Percentiles rank a stretch among this genome's conserved stretches.
phyloP scores from a whole-genome alignment of 345 rosid genomes.

The Hirschfeldia incana region DNA sequence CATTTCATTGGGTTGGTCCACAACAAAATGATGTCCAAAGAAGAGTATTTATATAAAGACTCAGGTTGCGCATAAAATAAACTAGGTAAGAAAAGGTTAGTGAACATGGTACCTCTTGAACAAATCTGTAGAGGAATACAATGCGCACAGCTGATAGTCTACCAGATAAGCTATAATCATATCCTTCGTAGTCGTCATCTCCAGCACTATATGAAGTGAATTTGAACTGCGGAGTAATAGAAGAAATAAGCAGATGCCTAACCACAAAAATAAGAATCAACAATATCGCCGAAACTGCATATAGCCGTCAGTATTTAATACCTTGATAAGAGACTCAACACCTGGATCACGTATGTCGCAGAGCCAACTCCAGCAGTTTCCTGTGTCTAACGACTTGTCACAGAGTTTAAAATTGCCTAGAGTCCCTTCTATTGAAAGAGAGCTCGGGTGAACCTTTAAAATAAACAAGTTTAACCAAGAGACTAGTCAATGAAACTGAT shows the following conservation, averaged over 20 bases:
- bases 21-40: conserved; percentile 24
- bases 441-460: conserved; percentile 83
- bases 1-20: conserved; percentile 25
- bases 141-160: conserved; percentile 94
- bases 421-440: conserved; percentile 87
- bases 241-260: conserved; percentile 19
- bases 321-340: conserved; percentile 92
- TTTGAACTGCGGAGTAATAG: conserved; percentile 68
- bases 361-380: conserved; percentile 87
- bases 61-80: not conserved
- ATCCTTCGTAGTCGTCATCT: conserved; percentile 97
- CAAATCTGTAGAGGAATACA: conserved; percentile 90
- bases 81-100: conserved; percentile 23
- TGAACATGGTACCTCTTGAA: conserved; percentile 74
- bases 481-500: conserved; percentile 10
- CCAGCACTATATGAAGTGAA: conserved; percentile 83
- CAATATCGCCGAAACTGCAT: not conserved
- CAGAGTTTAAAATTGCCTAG: conserved; percentile 92
- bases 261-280: conserved; percentile 17
- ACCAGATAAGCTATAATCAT: conserved; percentile 86
- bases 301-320: conserved; percentile 28
- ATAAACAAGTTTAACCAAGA: conserved; percentile 35
- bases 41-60: conserved; percentile 3
- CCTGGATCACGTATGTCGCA: conserved; percentile 99
- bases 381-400: conserved; percentile 82